phyloP scores from a whole-genome alignment of 768 basidiomycete genomes.

The Terana coerulea region DNA sequence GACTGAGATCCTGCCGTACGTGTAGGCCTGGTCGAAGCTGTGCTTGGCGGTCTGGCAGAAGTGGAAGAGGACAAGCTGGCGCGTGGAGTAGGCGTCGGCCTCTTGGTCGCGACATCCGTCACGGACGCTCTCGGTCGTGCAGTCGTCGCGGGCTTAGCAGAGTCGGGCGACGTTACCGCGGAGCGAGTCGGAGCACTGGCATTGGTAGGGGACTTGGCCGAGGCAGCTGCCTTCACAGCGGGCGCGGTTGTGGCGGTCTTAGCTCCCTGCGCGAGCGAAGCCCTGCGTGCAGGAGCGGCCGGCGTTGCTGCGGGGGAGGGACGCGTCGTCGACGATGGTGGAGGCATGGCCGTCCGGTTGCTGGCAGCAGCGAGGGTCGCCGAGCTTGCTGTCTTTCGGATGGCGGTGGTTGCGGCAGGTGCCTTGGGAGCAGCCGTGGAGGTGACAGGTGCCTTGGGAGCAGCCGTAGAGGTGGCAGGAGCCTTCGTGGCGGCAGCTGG shows the following conservation, averaged over 20 bases:
- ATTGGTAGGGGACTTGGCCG: constrained; percentile 20
- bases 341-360: constrained; percentile 33
- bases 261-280: constrained; percentile 19
- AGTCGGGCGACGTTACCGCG: constrained; percentile 18
- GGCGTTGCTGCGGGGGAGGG: constrained; percentile 25
- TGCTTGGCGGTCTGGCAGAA: constrained; percentile 30
- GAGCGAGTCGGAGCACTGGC: constrained; percentile 18
- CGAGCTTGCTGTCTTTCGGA: constrained; percentile 38
- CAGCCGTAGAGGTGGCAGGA: constrained; percentile 23
- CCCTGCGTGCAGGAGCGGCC: constrained; percentile 18
- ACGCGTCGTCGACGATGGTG: constrained; percentile 18
- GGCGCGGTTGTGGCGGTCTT: constrained; percentile 15
- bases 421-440: constrained; percentile 30
- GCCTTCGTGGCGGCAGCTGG: constrained; percentile 40
- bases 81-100: constrained; percentile 29
- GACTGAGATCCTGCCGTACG: constrained; percentile 50
- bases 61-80: constrained; percentile 29
- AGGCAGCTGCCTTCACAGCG: not conserved
- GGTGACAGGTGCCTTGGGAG: not conserved
- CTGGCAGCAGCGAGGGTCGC: constrained; percentile 26
- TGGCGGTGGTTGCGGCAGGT: constrained; percentile 28
- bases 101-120: constrained; percentile 62
- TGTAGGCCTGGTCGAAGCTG: constrained; percentile 34
- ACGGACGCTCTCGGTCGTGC: constrained; percentile 62
- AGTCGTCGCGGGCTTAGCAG: constrained; percentile 15